These are phyloP conservation scores for Elymus sibiricus DNA, from an alignment of 176 grass and related monocot genomes.

Conservation along the genomic window DNA sequence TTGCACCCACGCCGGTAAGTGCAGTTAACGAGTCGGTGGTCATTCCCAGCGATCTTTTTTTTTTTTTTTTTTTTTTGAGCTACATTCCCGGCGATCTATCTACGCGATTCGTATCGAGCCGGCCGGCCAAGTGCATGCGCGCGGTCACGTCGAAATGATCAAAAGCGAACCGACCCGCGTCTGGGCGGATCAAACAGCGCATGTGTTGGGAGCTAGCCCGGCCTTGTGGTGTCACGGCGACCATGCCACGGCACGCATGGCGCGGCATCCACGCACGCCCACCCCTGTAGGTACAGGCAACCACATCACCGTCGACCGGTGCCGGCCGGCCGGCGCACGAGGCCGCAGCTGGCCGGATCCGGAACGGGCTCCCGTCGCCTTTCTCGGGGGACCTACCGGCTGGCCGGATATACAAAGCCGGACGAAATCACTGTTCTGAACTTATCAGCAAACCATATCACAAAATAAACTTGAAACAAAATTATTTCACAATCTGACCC, in stretches of 20 bases:
- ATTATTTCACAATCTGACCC: too few species aligned
- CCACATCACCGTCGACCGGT: neutral
- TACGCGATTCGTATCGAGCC: neutral
- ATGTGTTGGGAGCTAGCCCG: neutral
- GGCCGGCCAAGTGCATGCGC: neutral
- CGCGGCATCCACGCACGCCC: neutral
- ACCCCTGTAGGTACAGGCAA: neutral
- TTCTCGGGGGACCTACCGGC: neutral
- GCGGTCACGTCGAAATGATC: conserved; percentile 27
- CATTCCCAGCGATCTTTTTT: neutral
- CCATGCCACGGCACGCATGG: neutral
- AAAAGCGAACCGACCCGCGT: neutral
- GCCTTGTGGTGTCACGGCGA: neutral
- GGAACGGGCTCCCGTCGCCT: conserved; percentile 1
- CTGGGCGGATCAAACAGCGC: neutral
- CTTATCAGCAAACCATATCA: too few species aligned
- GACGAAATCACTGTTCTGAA: too few species aligned
- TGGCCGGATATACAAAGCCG: neutral
- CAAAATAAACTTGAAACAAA: too few species aligned
- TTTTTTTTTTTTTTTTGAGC: too few species aligned
- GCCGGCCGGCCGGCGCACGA: neutral
- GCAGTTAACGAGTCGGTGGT: neutral
- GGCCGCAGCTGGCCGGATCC: neutral
- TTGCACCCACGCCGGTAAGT: neutral
- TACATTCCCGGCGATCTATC: neutral